Percentiles rank a stretch among this genome's conserved stretches.
Evolutionary conservation across 306 rosid genomes (phyloP).

Genomic region (Glycine tomentella): DNA sequence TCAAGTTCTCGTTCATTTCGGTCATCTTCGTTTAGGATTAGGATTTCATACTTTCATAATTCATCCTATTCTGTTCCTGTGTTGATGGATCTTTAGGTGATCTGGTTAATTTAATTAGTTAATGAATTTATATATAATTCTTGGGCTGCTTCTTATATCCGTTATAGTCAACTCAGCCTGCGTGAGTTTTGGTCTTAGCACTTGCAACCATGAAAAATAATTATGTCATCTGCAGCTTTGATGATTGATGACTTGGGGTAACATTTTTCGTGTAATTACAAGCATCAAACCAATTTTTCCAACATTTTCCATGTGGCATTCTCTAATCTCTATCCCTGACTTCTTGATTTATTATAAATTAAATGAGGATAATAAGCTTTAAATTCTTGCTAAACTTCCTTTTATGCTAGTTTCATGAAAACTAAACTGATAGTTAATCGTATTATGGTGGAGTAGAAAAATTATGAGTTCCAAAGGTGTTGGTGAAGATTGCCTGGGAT

Average conservation of each 20-base stretch:
- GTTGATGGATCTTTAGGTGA: no score
- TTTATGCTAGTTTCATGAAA: conserved; percentile 7
- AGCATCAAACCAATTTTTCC: neutral
- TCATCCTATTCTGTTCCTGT: no score
- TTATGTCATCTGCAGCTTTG: neutral
- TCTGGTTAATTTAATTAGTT: neutral
- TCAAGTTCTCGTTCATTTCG: neutral
- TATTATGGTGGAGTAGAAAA: conserved; percentile 15
- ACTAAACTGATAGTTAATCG: conserved; percentile 26
- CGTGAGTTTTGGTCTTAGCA: neutral
- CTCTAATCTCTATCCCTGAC: neutral
- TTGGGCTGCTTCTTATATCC: neutral
- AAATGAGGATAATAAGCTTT: neutral
- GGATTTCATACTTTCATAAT: neutral
- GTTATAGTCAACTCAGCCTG: neutral
- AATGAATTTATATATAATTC: neutral
- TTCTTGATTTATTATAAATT: conserved; percentile 2
- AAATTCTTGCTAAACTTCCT: neutral
- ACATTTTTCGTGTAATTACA: conserved; percentile 13
- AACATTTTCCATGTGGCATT: neutral
- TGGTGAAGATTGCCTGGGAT: conserved; percentile 67
- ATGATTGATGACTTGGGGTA: neutral
- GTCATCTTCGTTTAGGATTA: neutral
- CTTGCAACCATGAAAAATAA: neutral
- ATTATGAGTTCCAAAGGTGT: conserved; percentile 57